Evolutionary conservation across 2,329 filamentous ascomycete genomes (phyloP).

Genomic region (Fusarium anthophilum): DNA sequence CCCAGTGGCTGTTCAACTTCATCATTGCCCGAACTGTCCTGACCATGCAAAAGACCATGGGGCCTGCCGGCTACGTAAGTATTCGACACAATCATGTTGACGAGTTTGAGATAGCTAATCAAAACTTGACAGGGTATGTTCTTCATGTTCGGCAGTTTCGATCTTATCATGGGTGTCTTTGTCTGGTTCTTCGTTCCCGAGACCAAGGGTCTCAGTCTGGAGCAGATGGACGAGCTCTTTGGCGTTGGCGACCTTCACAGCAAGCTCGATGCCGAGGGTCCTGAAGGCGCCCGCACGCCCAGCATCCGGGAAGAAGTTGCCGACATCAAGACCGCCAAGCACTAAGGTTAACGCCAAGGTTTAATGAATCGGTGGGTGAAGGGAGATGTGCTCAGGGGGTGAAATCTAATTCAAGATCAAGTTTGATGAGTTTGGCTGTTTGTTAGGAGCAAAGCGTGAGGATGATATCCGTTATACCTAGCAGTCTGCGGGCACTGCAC

Average conservation of each 20-base stretch:
- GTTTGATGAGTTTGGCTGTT: background rate
- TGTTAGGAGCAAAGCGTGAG: background rate
- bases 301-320: conserved; percentile 42
- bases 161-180: conserved; percentile 71
- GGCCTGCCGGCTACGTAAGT: conserved; percentile 53
- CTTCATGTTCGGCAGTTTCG: conserved; percentile 74
- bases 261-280: conserved; percentile 47
- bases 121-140: conserved; percentile 62
- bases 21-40: conserved; percentile 71
- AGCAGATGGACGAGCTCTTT: conserved; percentile 74
- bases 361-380: background rate
- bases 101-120: conserved; percentile 5
- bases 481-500: background rate
- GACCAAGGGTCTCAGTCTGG: conserved; percentile 72
- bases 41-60: conserved; percentile 70
- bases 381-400: background rate
- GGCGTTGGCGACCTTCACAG: conserved; percentile 60
- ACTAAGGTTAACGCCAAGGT: background rate
- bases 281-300: conserved; percentile 39
- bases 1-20: conserved; percentile 80
- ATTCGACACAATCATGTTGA: background rate
- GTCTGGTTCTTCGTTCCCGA: conserved; percentile 75
- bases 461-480: background rate
- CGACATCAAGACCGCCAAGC: conserved; percentile 26
- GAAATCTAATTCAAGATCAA: background rate